These are phyloP conservation scores for Eremothecium gossypii DNA, from an alignment of 1,139 yeast genomes.

Conservation along the genomic window DNA sequence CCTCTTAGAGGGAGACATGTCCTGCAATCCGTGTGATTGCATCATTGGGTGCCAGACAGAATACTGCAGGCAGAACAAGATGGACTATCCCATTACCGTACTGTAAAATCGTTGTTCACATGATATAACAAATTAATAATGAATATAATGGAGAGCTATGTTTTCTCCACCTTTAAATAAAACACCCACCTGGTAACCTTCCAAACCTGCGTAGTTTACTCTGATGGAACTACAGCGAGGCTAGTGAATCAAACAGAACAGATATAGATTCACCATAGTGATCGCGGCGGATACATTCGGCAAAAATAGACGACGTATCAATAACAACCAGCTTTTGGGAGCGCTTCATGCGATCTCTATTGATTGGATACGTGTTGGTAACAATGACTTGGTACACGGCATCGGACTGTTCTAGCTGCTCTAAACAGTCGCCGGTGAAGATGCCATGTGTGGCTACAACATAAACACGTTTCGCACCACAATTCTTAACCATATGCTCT, in stretches of 20 bases:
- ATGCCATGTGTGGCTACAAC: slow-evolving; percentile 94
- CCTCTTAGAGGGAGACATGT: slow-evolving; percentile 34
- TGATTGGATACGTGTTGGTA: slow-evolving; percentile 90
- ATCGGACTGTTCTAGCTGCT: slow-evolving; percentile 63
- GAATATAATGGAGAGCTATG: background rate
- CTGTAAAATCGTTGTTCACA: background rate
- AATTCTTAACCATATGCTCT: slow-evolving; percentile 85
- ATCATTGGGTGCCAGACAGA: slow-evolving; percentile 38
- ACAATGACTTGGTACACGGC: slow-evolving; percentile 84
- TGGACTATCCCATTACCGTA: background rate
- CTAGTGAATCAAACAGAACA: slow-evolving; percentile 79
- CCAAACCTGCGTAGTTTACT: background rate
- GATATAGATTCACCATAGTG: slow-evolving; percentile 96
- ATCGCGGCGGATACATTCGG: slow-evolving; percentile 97
- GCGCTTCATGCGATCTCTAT: slow-evolving; percentile 46
- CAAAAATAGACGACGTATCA: slow-evolving; percentile 90
- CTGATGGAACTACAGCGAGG: slow-evolving; percentile 37
- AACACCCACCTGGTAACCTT: background rate
- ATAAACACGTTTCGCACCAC: slow-evolving; percentile 89
- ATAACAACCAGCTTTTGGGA: slow-evolving; percentile 69
- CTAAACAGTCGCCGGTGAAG: slow-evolving; percentile 79
- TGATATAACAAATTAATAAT: background rate
- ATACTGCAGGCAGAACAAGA: no score
- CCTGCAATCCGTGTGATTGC: slow-evolving; percentile 54
- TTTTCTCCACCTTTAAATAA: background rate